phyloP scores from a whole-genome alignment of 2,329 filamentous ascomycete genomes.

The Curvularia verruculosa region DNA sequence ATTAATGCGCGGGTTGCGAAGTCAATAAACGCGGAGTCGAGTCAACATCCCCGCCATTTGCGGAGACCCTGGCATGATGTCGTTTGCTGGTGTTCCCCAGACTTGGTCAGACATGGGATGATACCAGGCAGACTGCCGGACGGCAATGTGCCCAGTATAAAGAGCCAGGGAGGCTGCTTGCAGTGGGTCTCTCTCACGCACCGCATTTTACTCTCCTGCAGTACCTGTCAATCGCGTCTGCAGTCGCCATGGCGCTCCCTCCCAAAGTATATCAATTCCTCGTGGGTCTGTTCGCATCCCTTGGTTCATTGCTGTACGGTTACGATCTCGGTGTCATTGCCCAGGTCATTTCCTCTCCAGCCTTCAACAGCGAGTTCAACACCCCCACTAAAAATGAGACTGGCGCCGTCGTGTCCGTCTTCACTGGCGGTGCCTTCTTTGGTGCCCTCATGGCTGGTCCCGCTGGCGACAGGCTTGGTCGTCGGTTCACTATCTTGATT shows the following conservation, averaged over 20 bases:
- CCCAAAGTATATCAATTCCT: constrained; percentile 67
- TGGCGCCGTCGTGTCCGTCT: constrained; percentile 76
- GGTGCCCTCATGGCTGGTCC: constrained; percentile 70
- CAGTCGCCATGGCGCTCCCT: constrained; percentile 58
- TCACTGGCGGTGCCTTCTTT: constrained; percentile 77
- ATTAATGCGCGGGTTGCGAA: constrained; percentile 15
- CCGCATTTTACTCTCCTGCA: constrained; percentile 14
- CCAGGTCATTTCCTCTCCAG: constrained; percentile 58
- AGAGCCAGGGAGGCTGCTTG: constrained; percentile 13
- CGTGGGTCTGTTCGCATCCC: constrained; percentile 63
- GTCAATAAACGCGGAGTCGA: constrained; percentile 20
- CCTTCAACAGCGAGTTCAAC: constrained; percentile 52
- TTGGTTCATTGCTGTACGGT: constrained; percentile 64
- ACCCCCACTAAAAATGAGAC: constrained; percentile 52
- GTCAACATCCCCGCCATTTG: constrained; percentile 24
- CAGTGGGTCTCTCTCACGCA: constrained; percentile 14
- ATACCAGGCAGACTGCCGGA: constrained; percentile 4
- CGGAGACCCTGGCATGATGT: constrained; percentile 24
- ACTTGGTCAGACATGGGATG: constrained; percentile 15
- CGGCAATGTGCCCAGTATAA: constrained; percentile 25
- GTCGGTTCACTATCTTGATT: constrained; percentile 72
- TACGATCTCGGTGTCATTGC: constrained; percentile 67
- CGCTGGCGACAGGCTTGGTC: constrained; percentile 67
- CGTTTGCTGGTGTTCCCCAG: constrained; percentile 18
- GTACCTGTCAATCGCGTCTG: constrained; percentile 11